Conservation (phyloP, 768 basidiomycete species). For the Psilocybe azurescens region DNA sequence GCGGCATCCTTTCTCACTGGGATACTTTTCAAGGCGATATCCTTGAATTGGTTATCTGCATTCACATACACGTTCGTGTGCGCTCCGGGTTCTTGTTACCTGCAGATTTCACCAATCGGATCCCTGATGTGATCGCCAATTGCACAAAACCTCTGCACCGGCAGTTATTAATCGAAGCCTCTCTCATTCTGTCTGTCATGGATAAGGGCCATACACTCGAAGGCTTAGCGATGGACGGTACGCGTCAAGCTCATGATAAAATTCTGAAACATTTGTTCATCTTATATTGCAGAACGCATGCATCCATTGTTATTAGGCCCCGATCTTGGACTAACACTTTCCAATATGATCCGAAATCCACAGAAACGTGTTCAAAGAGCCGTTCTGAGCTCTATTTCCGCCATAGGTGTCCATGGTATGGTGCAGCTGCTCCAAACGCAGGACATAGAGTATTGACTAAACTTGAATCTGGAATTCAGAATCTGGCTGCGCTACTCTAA, state of each 20-base stretch:
- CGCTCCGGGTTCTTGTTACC: conserved; percentile 16
- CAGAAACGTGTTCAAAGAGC: conserved; percentile 17
- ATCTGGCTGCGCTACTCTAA: conserved; percentile 9
- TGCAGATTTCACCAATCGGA: conserved; percentile 1
- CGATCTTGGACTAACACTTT: conserved; percentile 8
- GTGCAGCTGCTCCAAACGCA: neutral
- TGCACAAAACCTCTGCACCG: conserved; percentile 19
- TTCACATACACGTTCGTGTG: conserved; percentile 16
- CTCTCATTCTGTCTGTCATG: conserved; percentile 13
- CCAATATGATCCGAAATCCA: conserved; percentile 14
- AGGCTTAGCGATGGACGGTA: conserved; percentile 6
- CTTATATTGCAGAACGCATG: neutral
- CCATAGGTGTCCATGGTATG: conserved; percentile 7
- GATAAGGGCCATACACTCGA: conserved; percentile 12
- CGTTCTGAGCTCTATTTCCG: conserved; percentile 10
- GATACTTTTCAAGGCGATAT: conserved; percentile 8
- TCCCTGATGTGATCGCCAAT: conserved; percentile 12
- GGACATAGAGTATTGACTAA: neutral
- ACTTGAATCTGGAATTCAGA: neutral
- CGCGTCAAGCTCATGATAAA: neutral
- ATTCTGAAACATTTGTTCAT: neutral
- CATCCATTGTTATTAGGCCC: conserved; percentile 13
- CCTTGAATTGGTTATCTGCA: conserved; percentile 16
- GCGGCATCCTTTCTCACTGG: conserved; percentile 10
- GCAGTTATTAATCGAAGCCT: conserved; percentile 11